Evolutionary conservation across 2,329 filamentous ascomycete genomes (phyloP).

Genomic region (Verticillium dahliae): DNA sequence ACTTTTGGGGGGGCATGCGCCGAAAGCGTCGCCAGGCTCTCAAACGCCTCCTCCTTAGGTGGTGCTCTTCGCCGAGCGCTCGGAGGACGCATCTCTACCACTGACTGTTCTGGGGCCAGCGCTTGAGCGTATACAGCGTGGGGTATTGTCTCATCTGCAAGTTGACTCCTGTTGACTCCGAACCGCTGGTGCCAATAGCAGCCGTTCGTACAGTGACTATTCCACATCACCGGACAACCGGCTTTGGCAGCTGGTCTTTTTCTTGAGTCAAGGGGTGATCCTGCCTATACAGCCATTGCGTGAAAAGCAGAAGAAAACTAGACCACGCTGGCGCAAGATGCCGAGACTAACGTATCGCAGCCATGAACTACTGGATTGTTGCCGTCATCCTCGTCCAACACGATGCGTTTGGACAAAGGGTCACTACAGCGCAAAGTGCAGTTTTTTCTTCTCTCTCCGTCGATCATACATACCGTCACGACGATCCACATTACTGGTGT

Average conservation of each 20-base stretch:
- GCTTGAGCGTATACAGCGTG: not conserved
- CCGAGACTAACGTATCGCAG: not conserved
- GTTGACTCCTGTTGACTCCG: not conserved
- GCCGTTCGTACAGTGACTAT: not conserved
- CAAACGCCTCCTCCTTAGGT: not conserved
- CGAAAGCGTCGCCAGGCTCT: not conserved
- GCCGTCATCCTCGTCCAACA: not conserved
- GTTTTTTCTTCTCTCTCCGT: not conserved
- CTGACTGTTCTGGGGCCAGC: not conserved
- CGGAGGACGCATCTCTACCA: not conserved
- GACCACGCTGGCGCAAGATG: not conserved
- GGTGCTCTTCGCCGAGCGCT: not conserved
- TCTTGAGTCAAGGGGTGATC: not conserved
- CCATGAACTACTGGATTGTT: not conserved
- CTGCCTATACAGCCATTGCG: not conserved
- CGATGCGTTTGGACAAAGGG: not conserved
- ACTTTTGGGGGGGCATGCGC: not conserved
- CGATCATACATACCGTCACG: not conserved
- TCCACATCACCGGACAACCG: not conserved
- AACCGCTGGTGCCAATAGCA: not conserved
- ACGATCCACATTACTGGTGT: not conserved
- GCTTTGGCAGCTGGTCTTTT: not conserved
- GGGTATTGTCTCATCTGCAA: not conserved
- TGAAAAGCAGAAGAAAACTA: not conserved
- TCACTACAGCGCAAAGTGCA: not conserved